Conservation (phyloP, 1,139 yeast genomes). For the Candida neerlandica region DNA sequence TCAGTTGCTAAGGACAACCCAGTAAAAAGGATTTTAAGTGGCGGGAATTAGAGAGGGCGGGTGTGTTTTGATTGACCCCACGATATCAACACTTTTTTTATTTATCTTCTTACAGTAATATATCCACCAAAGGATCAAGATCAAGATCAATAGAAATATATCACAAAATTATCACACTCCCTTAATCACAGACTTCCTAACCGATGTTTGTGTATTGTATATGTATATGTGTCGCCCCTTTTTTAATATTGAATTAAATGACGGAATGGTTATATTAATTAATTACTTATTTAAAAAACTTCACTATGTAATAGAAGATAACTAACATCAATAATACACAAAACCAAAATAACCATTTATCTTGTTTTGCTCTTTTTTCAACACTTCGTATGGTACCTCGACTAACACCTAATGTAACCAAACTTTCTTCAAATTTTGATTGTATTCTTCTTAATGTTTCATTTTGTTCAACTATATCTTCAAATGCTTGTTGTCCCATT, state of each 20-base stretch:
- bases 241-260: too few relatives aligned
- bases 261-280: background rate
- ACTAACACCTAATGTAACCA: conserved; percentile 84
- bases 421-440: conserved; percentile 63
- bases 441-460: conserved; percentile 68
- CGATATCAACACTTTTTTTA: background rate
- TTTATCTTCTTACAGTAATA: background rate
- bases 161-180: background rate
- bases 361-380: conserved; percentile 85
- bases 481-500: conserved; percentile 85
- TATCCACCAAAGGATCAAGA: background rate
- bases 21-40: background rate
- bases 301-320: conserved; percentile 69
- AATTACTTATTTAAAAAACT: conserved; percentile 54
- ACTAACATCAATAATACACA: conserved; percentile 67
- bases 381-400: conserved; percentile 80
- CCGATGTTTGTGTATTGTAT: too few relatives aligned
- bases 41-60: background rate
- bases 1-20: background rate
- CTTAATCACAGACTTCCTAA: too few relatives aligned
- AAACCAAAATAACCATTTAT: conserved; percentile 84
- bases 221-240: background rate
- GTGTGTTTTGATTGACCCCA: background rate
- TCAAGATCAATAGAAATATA: too few relatives aligned
- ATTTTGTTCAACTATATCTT: conserved; percentile 85